A percentile compares a stretch with the other conserved stretches of the same genome.
Evolutionary conservation across 768 basidiomycete species (phyloP).

Genomic region (Auriscalpium vulgare): DNA sequence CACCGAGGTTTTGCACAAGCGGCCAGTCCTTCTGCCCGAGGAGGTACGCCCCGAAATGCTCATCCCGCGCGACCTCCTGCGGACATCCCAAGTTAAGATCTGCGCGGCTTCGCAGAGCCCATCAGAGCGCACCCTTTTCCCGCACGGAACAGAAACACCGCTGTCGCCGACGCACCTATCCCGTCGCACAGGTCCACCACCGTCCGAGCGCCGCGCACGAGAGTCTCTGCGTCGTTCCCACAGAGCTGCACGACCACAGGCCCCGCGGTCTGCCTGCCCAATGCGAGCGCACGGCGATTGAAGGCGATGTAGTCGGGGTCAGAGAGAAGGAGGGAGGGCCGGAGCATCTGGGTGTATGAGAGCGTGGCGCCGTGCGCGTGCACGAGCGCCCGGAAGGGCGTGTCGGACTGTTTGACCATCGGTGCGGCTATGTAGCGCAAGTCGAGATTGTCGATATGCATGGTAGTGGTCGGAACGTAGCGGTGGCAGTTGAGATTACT

Average conservation of each 20-base stretch:
- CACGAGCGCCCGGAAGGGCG: conserved; percentile 60
- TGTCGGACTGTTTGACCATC: conserved; percentile 77
- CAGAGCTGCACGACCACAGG: conserved; percentile 69
- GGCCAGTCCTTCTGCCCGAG: conserved; percentile 68
- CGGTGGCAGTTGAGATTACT: not conserved
- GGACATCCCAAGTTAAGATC: conserved; percentile 82
- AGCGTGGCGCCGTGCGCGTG: conserved; percentile 57
- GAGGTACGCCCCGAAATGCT: conserved; percentile 71
- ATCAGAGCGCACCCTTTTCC: not conserved
- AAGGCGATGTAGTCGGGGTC: conserved; percentile 59
- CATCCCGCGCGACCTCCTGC: conserved; percentile 56
- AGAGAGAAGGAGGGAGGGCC: conserved; percentile 50
- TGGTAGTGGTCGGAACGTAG: not conserved
- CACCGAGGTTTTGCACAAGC: conserved; percentile 56
- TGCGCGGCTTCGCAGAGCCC: conserved; percentile 22
- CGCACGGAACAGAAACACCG: not conserved
- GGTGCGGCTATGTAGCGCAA: conserved; percentile 51
- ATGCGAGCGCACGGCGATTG: conserved; percentile 49
- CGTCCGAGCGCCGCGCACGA: conserved; percentile 54
- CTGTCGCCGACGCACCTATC: conserved; percentile 41
- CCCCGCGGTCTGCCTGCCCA: conserved; percentile 18
- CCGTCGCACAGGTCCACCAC: conserved; percentile 57
- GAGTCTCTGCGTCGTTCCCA: conserved; percentile 56
- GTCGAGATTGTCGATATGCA: conserved; percentile 4
- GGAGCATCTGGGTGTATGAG: conserved; percentile 74